These are phyloP conservation scores for Coix lacrymajobi DNA, from an alignment of 176 grass and related monocot genomes.

Conservation along the genomic window DNA sequence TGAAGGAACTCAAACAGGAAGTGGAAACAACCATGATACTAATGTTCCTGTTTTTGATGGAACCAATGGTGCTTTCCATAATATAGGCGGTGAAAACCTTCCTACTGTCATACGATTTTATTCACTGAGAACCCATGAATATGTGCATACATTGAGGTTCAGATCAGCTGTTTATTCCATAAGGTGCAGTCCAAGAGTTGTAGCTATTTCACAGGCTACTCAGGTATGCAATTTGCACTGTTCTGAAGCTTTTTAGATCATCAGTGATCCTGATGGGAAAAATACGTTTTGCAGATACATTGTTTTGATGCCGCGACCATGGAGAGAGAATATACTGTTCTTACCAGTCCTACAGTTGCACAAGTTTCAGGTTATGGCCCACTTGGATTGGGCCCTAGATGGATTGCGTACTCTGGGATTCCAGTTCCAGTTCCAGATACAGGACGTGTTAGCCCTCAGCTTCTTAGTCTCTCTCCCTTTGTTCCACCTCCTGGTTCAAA, in stretches of 20 bases:
- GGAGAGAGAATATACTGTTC: constrained; percentile 70
- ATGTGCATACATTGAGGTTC: constrained; percentile 78
- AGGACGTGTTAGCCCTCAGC: constrained; percentile 64
- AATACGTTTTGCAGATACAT: constrained; percentile 74
- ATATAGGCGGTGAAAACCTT: constrained; percentile 40
- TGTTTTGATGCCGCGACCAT: constrained; percentile 82
- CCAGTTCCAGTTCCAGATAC: constrained; percentile 57
- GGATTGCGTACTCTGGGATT: constrained; percentile 85
- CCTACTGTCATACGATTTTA: constrained; percentile 73
- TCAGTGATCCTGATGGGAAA: constrained; percentile 21
- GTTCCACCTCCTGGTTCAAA: constrained; percentile 38
- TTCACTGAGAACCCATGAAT: constrained; percentile 71
- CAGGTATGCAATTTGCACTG: constrained; percentile 58
- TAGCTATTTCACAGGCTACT: constrained; percentile 73
- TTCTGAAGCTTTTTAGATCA: background rate
- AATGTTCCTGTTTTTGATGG: constrained; percentile 44
- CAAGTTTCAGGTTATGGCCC: constrained; percentile 69
- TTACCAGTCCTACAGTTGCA: constrained; percentile 60
- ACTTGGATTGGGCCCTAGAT: constrained; percentile 78
- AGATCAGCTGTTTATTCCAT: constrained; percentile 81
- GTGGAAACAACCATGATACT: constrained; percentile 37
- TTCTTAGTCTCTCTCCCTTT: constrained; percentile 39
- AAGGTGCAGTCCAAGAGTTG: constrained; percentile 70
- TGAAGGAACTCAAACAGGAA: constrained; percentile 47
- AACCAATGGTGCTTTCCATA: constrained; percentile 46